Base-by-base conservation (phyloP, 2,329 filamentous ascomycete species). In the Aspergillus pseudotamarii region DNA sequence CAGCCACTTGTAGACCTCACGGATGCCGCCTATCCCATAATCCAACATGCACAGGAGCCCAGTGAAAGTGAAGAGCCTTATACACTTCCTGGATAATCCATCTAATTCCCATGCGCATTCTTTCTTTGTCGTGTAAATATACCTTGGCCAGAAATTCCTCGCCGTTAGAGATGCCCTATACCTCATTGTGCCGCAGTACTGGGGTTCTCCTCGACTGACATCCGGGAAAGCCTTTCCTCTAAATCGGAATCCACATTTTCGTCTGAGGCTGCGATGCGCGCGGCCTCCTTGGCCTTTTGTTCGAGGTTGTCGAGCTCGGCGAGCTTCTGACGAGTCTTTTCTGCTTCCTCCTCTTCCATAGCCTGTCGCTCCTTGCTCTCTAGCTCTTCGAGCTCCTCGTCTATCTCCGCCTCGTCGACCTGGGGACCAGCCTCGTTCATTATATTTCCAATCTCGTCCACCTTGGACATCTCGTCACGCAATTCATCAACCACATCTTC, bases 361-460 rank as follows among this genome's bases (percentile, higher is more conserved):
- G 80, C 81, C 71, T 83, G 75, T 64, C 71, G 75, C 62, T 87
- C 83, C 72, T 86, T 85, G 72, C 81, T 81, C 78, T 94, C 89
- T 80, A 99, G 81, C 4, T 84, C 89, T 68, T 91, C 90, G 54
- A 98, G 84, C 80, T 97, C 94, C 64, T 94, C 91, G 69, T 97
- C 93, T 60, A 98, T 87, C 75, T 96, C 94, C 23, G 74, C 84
- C 73, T 97, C 94, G 75, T 97, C 92, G 36, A 96, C 82, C 66
- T 73, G 77, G 59, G 69, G 77, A 16, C 79, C 81, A 14, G 80
- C 83, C 68, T 95, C 92, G 58, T 89, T 88, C 66, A 98, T 85
- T 46, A 94, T 89, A 60, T 85, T 87, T 32, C 88, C 88, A 26
- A 98, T 86, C 79, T 98, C 94, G 73, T 97, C 93, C 28, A 90